Conservation (phyloP, 2,329 filamentous ascomycete genomes). For the Diaporthe australafricana region DNA sequence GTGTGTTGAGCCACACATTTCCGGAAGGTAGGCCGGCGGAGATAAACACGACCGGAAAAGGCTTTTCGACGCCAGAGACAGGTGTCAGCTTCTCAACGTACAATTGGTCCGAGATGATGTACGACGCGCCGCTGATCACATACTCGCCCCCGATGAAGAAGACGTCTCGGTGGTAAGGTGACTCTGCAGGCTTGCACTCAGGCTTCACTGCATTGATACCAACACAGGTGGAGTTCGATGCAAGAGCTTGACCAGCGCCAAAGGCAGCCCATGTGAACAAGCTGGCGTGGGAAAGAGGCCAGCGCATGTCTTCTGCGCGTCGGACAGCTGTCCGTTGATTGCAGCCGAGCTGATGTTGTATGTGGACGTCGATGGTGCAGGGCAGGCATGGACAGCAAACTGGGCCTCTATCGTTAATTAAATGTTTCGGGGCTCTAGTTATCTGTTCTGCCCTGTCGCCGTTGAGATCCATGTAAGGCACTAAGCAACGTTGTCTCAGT, state of each 20-base stretch:
- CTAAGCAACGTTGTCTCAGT: conserved; percentile 1
- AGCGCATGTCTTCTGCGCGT: background rate
- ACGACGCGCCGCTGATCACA: background rate
- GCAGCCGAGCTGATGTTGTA: background rate
- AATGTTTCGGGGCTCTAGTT: background rate
- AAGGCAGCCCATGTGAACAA: background rate
- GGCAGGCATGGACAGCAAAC: no score
- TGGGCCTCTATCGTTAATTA: background rate
- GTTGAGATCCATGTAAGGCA: background rate
- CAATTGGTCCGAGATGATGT: conserved; percentile 16
- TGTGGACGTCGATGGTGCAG: background rate
- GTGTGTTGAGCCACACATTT: conserved; percentile 55
- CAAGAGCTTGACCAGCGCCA: background rate
- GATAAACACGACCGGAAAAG: background rate
- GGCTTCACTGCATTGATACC: conserved; percentile 23
- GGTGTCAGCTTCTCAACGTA: conserved; percentile 17
- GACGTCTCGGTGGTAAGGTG: conserved; percentile 9
- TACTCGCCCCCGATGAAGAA: conserved; percentile 22
- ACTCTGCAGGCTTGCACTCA: background rate
- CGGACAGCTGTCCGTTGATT: background rate
- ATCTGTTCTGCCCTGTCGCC: background rate
- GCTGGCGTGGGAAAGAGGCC: background rate
- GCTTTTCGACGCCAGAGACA: conserved; percentile 6
- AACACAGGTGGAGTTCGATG: background rate
- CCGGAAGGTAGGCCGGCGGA: conserved; percentile 13